Evolutionary conservation across 2,329 filamentous ascomycete genomes (phyloP), one percentile per base, ranked within the genome.

Genomic region (Stagonosporopsis rhizophila): DNA sequence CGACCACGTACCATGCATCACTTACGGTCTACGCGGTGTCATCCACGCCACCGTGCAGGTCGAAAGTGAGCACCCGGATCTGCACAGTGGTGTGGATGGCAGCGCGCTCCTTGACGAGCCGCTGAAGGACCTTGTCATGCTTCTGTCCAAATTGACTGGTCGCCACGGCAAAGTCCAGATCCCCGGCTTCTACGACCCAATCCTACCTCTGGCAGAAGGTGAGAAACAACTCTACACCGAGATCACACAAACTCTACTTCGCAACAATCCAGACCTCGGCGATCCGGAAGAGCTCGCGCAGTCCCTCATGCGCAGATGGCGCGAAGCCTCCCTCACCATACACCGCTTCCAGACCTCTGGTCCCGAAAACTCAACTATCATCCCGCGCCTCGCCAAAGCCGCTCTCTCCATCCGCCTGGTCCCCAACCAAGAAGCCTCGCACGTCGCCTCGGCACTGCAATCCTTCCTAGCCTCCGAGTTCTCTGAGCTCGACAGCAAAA

Each of bases 61-160:
- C 23, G 89, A 96, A 62, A 96, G 92, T 54, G 86, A 87, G 47
- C 87, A 91, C 60, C 92, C 93, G 0, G 95, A 99, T 75, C 84
- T 96, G 2, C 95, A 99, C 76, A 96, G 92, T 59, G 95, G 95
- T 68, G 94, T 99, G n/a, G 94, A 98, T 69, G 95, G 95, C 35
- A 96, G 92, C 58, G 87, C 90, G 59, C 85, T 96, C 78, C 86
- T 95, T 58, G 91, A 96, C 57, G 95, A 99, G 72, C 91, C 94
- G 0, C 81, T 98, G 8, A 96, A 96, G 37, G 95, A 99, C 73
- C 82, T 99, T 1, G 93, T 96, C 3, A 84, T 90, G 60, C 81
- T 98, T 1, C 82, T 99, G 5, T 87, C 90, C 1, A 92, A 87
- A 48, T 82, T 99, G 35, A 95, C 96, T 51, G 92, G 91, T 0